Conservation (phyloP, 148 eudicot species). For the Cornus kousa region DNA sequence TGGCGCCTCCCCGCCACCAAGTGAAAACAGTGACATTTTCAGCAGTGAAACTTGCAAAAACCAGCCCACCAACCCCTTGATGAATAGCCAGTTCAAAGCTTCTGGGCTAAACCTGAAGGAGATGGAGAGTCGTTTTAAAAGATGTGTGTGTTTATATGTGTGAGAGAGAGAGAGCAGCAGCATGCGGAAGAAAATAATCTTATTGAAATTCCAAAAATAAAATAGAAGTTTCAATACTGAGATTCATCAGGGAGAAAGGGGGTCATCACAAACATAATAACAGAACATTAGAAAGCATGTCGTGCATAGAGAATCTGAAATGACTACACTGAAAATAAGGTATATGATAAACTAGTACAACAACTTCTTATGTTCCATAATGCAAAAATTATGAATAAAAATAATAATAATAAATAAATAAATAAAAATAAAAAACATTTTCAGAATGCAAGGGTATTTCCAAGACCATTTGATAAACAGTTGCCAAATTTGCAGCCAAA, state of each 20-base stretch:
- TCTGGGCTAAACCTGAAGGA: slow-evolving; percentile 31
- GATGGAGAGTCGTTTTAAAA: background rate
- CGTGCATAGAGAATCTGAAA: background rate
- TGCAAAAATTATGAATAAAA: too few relatives aligned
- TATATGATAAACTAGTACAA: background rate
- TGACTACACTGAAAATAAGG: background rate
- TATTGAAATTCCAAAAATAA: background rate
- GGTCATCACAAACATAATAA: background rate
- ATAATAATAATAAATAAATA: too few relatives aligned
- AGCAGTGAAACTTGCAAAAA: slow-evolving; percentile 58
- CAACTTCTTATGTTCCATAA: too few relatives aligned
- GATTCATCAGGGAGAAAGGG: background rate
- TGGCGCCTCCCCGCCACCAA: slow-evolving; percentile 70
- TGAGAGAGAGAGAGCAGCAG: slow-evolving; percentile 9
- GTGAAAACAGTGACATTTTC: slow-evolving; percentile 56
- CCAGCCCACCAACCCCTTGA: slow-evolving; percentile 34
- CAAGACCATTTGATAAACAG: background rate
- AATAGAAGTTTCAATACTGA: background rate
- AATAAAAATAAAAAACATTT: too few relatives aligned
- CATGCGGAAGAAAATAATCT: background rate
- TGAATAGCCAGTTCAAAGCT: slow-evolving; percentile 31
- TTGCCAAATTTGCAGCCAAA: too few relatives aligned
- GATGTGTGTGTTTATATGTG: too few relatives aligned
- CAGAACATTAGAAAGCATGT: background rate
- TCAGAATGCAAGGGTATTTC: background rate